phyloP scores from a whole-genome alignment of 768 basidiomycete species.

The Termitomyces titanicus region DNA sequence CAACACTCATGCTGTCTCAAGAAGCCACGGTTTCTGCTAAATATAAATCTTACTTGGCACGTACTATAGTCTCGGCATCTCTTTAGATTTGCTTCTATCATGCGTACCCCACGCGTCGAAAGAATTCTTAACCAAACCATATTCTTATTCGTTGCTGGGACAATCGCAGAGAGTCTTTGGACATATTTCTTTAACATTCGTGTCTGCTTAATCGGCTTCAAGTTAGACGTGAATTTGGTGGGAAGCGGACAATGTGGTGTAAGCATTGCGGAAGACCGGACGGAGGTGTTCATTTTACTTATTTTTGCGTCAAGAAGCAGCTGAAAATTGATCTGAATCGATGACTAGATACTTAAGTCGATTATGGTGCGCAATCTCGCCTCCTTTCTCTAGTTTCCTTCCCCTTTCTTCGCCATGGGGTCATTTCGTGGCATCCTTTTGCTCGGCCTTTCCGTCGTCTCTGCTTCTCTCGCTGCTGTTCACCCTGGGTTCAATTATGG shows the following conservation, averaged over 20 bases:
- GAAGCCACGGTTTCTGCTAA: neutral
- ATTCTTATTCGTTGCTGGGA: neutral
- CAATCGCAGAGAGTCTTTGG: neutral
- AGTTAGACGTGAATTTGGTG: neutral
- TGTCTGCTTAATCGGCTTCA: neutral
- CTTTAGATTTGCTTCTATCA: neutral
- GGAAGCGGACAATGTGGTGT: constrained; percentile 5
- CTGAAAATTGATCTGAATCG: constrained; percentile 16
- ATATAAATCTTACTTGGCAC: neutral
- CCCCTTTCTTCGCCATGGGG: constrained; percentile 8
- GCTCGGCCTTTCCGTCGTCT: constrained; percentile 25
- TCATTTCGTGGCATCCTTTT: constrained; percentile 15
- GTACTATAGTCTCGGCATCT: neutral
- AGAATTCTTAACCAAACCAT: too few species aligned
- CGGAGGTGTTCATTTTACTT: constrained; percentile 10
- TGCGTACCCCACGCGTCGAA: neutral
- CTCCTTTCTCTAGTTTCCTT: neutral
- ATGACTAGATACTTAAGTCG: constrained; percentile 3
- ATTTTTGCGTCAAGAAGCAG: constrained; percentile 17
- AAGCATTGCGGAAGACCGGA: neutral
- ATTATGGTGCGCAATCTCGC: neutral
- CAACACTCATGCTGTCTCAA: neutral
- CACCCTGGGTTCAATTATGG: constrained; percentile 70
- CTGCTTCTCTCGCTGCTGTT: constrained; percentile 31
- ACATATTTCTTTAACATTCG: neutral